phyloP scores from a whole-genome alignment of 2,329 filamentous ascomycete species.

The Ascochyta fabae region DNA sequence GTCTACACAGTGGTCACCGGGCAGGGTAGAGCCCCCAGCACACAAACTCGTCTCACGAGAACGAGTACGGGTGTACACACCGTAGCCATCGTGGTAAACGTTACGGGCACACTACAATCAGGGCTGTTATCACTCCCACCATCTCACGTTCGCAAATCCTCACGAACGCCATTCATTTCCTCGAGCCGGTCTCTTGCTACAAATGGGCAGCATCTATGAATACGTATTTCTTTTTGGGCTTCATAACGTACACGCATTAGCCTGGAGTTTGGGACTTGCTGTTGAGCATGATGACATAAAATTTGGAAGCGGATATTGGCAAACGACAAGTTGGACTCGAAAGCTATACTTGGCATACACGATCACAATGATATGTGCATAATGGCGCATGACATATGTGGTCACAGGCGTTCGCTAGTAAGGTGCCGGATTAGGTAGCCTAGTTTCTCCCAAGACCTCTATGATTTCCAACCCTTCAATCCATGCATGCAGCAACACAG shows the following conservation, averaged over 20 bases:
- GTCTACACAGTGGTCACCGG: slow-evolving; percentile 56
- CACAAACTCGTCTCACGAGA: slow-evolving; percentile 35
- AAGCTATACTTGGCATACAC: slow-evolving; percentile 28
- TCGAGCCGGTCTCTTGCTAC: slow-evolving; percentile 32
- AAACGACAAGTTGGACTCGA: slow-evolving; percentile 11
- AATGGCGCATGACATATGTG: slow-evolving; percentile 23
- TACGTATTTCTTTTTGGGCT: slow-evolving; percentile 13
- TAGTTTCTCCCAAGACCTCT: background rate
- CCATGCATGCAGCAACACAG: background rate
- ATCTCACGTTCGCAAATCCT: background rate
- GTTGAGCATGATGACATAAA: slow-evolving; percentile 20
- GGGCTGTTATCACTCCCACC: slow-evolving; percentile 3
- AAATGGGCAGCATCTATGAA: slow-evolving; percentile 18
- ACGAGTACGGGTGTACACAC: slow-evolving; percentile 35
- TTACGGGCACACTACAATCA: background rate
- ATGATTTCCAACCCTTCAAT: background rate
- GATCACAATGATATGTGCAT: slow-evolving; percentile 28
- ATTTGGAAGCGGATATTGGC: slow-evolving; percentile 20
- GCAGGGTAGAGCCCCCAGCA: slow-evolving; percentile 18
- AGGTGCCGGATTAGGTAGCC: slow-evolving; percentile 16
- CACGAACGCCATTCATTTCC: slow-evolving; percentile 24
- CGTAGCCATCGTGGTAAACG: slow-evolving; percentile 22
- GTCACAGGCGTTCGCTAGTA: slow-evolving; percentile 25
- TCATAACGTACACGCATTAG: slow-evolving; percentile 26
- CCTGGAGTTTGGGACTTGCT: slow-evolving; percentile 33